Conservation (phyloP, 2,329 filamentous ascomycete species). For the Hymenoscyphus infarciens region DNA sequence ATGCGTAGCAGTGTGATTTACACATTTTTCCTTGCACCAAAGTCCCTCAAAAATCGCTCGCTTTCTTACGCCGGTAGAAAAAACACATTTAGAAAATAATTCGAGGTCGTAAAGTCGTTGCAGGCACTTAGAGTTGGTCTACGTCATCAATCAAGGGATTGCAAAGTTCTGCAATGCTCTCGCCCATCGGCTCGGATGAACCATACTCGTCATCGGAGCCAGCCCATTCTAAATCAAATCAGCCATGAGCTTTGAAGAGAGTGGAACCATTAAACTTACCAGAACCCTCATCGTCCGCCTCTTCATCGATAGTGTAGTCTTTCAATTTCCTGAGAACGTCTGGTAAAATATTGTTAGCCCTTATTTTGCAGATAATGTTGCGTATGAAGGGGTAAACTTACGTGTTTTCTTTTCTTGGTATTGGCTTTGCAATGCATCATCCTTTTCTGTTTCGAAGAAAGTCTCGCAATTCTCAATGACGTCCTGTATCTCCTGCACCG, state of each 20-base stretch:
- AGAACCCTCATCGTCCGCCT: constrained; percentile 38
- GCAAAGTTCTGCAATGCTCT: constrained; percentile 44
- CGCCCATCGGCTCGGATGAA: constrained; percentile 53
- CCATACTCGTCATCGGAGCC: constrained; percentile 37
- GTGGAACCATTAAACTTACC: constrained; percentile 30
- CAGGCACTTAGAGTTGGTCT: constrained; percentile 11
- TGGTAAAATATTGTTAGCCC: constrained; percentile 12
- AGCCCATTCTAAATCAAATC: constrained; percentile 32
- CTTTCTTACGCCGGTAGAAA: neutral
- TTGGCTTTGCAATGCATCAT: constrained; percentile 15
- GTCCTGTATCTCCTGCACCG: constrained; percentile 27
- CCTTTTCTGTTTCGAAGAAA: constrained; percentile 28
- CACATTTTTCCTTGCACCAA: neutral
- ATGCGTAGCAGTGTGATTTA: neutral
- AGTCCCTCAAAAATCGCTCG: neutral
- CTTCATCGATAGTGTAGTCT: constrained; percentile 36
- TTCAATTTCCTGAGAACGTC: constrained; percentile 31
- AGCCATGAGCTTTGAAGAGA: neutral
- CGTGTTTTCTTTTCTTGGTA: constrained; percentile 21
- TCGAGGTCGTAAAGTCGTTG: constrained; percentile 6
- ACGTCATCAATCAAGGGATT: constrained; percentile 42
- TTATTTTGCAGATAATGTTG: neutral
- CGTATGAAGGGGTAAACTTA: constrained; percentile 18
- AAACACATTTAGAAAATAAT: neutral
- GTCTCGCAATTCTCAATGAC: constrained; percentile 27